Evolutionary conservation across 768 basidiomycete genomes (phyloP).

Genomic region (Grammothele lineata): DNA sequence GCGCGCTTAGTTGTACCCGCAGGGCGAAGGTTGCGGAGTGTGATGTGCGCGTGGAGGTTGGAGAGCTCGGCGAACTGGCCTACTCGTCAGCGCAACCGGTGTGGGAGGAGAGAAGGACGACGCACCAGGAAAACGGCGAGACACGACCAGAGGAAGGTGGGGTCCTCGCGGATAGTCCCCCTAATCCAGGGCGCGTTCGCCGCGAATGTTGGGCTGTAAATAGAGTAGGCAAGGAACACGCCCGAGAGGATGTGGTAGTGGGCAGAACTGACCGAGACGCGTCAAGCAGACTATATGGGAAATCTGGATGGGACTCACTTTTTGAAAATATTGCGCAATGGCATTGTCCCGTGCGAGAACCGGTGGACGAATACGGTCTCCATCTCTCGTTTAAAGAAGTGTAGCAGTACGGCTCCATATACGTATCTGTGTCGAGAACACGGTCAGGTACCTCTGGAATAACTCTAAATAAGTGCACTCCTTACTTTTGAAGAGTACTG

Average conservation of each 20-base stretch:
- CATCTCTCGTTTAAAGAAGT: conserved; percentile 88
- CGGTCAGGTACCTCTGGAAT: conserved; percentile 8
- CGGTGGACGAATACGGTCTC: conserved; percentile 94
- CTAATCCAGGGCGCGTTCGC: conserved; percentile 57
- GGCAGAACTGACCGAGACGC: conserved; percentile 52
- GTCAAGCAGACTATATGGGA: neutral
- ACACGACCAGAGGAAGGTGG: conserved; percentile 63
- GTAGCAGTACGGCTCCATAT: conserved; percentile 72
- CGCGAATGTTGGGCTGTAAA: conserved; percentile 81
- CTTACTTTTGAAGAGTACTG: conserved; percentile 78
- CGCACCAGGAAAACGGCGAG: conserved; percentile 73
- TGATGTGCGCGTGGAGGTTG: conserved; percentile 81
- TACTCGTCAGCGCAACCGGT: no score
- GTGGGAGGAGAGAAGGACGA: no score
- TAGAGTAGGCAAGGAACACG: conserved; percentile 67
- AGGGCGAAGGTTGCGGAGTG: conserved; percentile 79
- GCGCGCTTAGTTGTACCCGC: conserved; percentile 70
- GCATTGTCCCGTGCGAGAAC: conserved; percentile 96
- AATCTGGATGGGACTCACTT: conserved; percentile 58
- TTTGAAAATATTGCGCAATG: conserved; percentile 76
- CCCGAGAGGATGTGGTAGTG: conserved; percentile 90
- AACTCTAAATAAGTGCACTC: conserved; percentile 20
- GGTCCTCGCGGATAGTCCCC: conserved; percentile 60
- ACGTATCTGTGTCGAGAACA: conserved; percentile 45
- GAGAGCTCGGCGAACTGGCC: conserved; percentile 77